Evolutionary conservation across 2,329 filamentous ascomycete species (phyloP).

Genomic region (Xylariaceae sp.): DNA sequence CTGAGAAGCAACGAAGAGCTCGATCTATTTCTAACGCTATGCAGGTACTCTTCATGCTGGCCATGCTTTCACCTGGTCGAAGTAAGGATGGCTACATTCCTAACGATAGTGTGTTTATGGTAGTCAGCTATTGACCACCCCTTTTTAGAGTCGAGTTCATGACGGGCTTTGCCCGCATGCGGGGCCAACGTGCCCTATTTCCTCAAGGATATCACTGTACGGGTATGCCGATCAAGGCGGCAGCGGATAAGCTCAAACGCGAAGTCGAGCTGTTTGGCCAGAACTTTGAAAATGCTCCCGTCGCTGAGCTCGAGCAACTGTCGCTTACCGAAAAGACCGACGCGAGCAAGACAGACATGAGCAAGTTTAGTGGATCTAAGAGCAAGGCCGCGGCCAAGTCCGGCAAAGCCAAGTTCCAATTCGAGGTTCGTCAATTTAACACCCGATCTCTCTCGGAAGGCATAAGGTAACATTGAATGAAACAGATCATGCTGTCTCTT

Average conservation of each 20-base stretch:
- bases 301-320: conserved; percentile 37
- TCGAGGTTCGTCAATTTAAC: conserved; percentile 56
- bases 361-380: conserved; percentile 90
- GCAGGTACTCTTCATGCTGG: conserved; percentile 68
- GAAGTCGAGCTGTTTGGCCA: conserved; percentile 18
- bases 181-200: conserved; percentile 66
- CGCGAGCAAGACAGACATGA: conserved; percentile 71
- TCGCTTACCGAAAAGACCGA: conserved; percentile 54
- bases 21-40: neutral
- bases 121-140: neutral
- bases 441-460: neutral
- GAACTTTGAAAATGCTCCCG: conserved; percentile 43
- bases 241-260: conserved; percentile 14
- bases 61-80: conserved; percentile 85
- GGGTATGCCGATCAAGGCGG: conserved; percentile 17
- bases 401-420: conserved; percentile 91
- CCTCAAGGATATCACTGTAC: conserved; percentile 14
- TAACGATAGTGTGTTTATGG: too few species aligned
- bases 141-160: conserved; percentile 60
- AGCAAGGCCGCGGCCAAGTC: conserved; percentile 86
- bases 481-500: conserved; percentile 75
- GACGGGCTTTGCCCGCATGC: conserved; percentile 80
- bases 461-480: neutral
- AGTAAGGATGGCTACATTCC: conserved; percentile 35
- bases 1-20: neutral